Base-by-base conservation (phyloP, 1,284 basidiomycete genomes). In the Mycena sp. region DNA sequence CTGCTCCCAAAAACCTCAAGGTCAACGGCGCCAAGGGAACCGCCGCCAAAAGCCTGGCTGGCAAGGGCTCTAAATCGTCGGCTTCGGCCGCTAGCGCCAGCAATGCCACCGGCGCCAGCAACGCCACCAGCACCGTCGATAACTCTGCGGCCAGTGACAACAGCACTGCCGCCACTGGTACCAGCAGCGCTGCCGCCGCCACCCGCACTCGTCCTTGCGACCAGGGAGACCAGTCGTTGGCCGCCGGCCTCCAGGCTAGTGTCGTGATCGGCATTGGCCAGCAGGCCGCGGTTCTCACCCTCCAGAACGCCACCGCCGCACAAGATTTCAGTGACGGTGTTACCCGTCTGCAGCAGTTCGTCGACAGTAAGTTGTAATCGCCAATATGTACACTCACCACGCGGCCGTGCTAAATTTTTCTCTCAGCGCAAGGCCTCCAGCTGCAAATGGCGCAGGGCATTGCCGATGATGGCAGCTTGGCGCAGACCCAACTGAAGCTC, bases 141-240 rank as follows among this genome's bases (percentile, higher is more conserved):
- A 54, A 52, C 50, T 52, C 41, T 17, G 26, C 54, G n/a, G 37
- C 61, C 17, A 38, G 32, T 11, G 50, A 48, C 53, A 53, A 43
- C 41, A 46, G 48, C 54, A 45, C 32, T 16, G 48, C 30, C 7
- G 57, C 46, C 3, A 38, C 45, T 12, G 32, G 26, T n/a, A 64
- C 58, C 9, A 16, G 30, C 14, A 55, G 26, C 35, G 65, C 63
- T 1, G 54, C 40, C 6, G 37, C 59, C 10, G 40, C 59, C 10
- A 62, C 58, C 26, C 63, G 63, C 38, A 59, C 63, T 17, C 62
- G 65, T 23, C 19, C 49, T n/a, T 67, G 65, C 32, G 65, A 67
- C 51, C 55, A 58, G 55, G 63, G 63, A 17, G 65, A 67, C 58
- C 65, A 67, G 43, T 57, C 61, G 37, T 63, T 67, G 25, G 65